These are phyloP conservation scores for Sporothrix curviconia DNA, from an alignment of 2,329 filamentous ascomycete genomes.

Conservation along the genomic window DNA sequence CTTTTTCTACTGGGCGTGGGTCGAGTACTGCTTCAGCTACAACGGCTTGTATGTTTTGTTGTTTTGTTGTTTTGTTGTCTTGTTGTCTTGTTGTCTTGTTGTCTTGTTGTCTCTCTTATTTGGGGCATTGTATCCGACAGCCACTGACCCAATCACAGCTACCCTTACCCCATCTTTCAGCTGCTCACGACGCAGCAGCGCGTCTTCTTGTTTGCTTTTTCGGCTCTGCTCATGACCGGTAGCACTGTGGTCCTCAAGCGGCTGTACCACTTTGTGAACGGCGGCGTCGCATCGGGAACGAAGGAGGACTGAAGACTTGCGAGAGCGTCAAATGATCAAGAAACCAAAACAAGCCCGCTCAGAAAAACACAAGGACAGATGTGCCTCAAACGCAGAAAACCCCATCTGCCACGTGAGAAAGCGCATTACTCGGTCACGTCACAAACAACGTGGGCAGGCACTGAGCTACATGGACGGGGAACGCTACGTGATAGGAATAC, in stretches of 20 bases:
- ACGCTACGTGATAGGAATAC: not conserved
- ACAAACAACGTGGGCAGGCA: no score
- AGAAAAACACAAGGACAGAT: not conserved
- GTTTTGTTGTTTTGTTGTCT: not conserved
- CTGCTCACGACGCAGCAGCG: conserved; percentile 60
- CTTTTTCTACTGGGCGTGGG: conserved; percentile 69
- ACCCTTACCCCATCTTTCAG: conserved; percentile 81
- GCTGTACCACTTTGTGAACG: conserved; percentile 62
- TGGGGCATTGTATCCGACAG: no score
- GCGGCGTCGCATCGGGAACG: conserved; percentile 35
- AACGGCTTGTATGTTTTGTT: conserved; percentile 53
- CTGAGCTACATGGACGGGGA: not conserved
- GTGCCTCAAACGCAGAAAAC: no score
- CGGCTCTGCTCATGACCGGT: conserved; percentile 63
- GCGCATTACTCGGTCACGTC: no score
- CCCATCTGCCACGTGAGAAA: not conserved
- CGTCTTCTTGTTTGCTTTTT: conserved; percentile 59
- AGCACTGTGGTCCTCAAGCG: conserved; percentile 64
- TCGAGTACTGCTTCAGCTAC: conserved; percentile 61
- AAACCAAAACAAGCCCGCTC: not conserved
- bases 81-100: no score
- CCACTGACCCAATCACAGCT: conserved; percentile 41
- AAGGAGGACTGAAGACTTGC: conserved; percentile 24
- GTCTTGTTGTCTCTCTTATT: not conserved
- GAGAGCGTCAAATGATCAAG: no score